These are phyloP conservation scores for Elsinoe batatas DNA, from an alignment of 2,329 filamentous ascomycete species.

Conservation along the genomic window DNA sequence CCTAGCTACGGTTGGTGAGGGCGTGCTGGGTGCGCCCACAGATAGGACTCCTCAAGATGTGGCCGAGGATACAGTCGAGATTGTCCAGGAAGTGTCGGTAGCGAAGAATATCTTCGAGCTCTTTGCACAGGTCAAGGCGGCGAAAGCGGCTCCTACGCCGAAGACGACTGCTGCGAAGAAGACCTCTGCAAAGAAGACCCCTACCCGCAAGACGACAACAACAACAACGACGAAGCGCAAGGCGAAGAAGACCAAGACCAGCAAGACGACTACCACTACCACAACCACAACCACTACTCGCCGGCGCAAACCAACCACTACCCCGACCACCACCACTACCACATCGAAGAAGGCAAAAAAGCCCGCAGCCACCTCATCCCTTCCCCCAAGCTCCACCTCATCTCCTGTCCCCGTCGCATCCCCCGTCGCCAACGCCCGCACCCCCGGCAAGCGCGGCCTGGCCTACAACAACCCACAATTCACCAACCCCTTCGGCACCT, in stretches of 20 bases:
- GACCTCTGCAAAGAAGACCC: slow-evolving; percentile 21
- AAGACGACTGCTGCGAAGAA: slow-evolving; percentile 34
- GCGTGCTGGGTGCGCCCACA: neutral
- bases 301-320: neutral
- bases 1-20: neutral
- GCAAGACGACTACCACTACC: neutral
- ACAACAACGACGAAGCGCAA: neutral
- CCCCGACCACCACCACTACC: neutral
- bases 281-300: neutral
- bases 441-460: slow-evolving; percentile 49
- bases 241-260: neutral
- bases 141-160: slow-evolving; percentile 27
- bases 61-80: neutral
- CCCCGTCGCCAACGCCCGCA: slow-evolving; percentile 1
- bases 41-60: slow-evolving; percentile 3
- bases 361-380: neutral
- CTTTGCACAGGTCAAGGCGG: slow-evolving; percentile 27
- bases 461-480: slow-evolving; percentile 50
- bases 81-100: neutral
- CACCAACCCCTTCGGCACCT: slow-evolving; percentile 36
- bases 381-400: neutral
- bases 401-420: neutral
- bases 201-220: neutral
- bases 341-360: neutral
- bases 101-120: neutral